These are phyloP conservation scores for Arthrobotrys iridis DNA, from an alignment of 2,329 filamentous ascomycete species.

Conservation along the genomic window DNA sequence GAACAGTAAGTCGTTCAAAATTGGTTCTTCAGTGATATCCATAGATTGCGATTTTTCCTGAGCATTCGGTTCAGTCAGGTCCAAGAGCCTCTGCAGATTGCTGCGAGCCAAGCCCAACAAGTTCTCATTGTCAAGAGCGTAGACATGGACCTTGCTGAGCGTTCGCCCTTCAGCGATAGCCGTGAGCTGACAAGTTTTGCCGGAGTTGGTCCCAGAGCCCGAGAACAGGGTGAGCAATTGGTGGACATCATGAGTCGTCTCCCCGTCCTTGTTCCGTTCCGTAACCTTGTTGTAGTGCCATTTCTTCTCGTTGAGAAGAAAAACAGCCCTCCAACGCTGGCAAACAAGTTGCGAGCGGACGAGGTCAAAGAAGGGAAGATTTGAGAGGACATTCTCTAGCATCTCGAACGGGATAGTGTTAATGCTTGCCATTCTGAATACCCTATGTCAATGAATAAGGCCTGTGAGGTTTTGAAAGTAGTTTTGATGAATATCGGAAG, in stretches of 20 bases:
- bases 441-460: too few relatives aligned
- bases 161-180: neutral
- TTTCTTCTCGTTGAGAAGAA: neutral
- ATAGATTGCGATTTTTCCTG: too few relatives aligned
- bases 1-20: neutral
- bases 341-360: neutral
- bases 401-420: neutral
- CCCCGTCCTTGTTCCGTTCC: neutral
- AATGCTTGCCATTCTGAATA: neutral
- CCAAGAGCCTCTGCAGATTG: too few relatives aligned
- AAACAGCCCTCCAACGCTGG: neutral
- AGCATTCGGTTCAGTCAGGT: too few relatives aligned
- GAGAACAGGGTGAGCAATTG: neutral
- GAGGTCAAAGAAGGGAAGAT: neutral
- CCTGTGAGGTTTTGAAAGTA: too few relatives aligned
- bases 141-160: neutral
- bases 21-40: neutral
- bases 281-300: neutral
- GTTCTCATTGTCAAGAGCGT: too few relatives aligned
- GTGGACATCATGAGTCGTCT: neutral
- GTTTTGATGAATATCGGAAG: too few relatives aligned
- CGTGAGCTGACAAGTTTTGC: neutral
- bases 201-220: neutral
- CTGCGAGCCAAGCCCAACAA: neutral
- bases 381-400: neutral